Percentiles rank a stretch among this genome's conserved stretches.
Evolutionary conservation across 495 filamentous ascomycete genomes (phyloP).

Genomic region (Penicillium flavigenum): DNA sequence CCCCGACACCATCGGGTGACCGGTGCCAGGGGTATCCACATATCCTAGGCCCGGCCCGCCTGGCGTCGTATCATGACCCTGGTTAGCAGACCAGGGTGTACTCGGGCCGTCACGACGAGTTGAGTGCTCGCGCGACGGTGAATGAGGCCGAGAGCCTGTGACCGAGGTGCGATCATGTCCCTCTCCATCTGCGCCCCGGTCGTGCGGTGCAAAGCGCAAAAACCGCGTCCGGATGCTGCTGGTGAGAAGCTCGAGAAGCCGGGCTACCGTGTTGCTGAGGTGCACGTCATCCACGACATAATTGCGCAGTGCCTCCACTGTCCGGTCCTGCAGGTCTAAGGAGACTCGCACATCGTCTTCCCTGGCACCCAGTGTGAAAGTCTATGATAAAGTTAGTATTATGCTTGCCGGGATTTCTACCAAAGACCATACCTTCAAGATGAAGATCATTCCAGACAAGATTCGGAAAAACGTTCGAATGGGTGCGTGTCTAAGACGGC

Average conservation of each 20-base stretch:
- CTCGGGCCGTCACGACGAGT: conserved; percentile 36
- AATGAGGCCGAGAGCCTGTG: conserved; percentile 36
- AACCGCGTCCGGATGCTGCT: conserved; percentile 72
- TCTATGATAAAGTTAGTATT: conserved; percentile 46
- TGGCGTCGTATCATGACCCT: conserved; percentile 25
- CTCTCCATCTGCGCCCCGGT: conserved; percentile 44
- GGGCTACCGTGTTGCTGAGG: conserved; percentile 90
- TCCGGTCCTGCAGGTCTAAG: conserved; percentile 75
- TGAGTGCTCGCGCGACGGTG: conserved; percentile 38
- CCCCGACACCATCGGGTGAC: conserved; percentile 31
- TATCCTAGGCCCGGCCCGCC: conserved; percentile 32
- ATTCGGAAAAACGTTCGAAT: conserved; percentile 95
- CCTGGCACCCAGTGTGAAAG: conserved; percentile 88
- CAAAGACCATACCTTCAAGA: conserved; percentile 61
- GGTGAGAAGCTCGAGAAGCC: conserved; percentile 79
- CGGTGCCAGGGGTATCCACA: conserved; percentile 31
- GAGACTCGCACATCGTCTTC: conserved; percentile 84
- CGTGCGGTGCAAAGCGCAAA: conserved; percentile 54
- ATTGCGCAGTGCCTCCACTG: conserved; percentile 74
- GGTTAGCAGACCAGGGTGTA: conserved; percentile 33
- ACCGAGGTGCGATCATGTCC: conserved; percentile 40
- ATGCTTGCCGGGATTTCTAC: neutral
- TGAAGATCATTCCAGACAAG: conserved; percentile 90
- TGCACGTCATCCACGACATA: conserved; percentile 96
- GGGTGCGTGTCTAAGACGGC: conserved; percentile 86